These are phyloP conservation scores for Diversispora eburnea DNA, from an alignment of 192 early-diverging fungal genomes.

Conservation along the genomic window DNA sequence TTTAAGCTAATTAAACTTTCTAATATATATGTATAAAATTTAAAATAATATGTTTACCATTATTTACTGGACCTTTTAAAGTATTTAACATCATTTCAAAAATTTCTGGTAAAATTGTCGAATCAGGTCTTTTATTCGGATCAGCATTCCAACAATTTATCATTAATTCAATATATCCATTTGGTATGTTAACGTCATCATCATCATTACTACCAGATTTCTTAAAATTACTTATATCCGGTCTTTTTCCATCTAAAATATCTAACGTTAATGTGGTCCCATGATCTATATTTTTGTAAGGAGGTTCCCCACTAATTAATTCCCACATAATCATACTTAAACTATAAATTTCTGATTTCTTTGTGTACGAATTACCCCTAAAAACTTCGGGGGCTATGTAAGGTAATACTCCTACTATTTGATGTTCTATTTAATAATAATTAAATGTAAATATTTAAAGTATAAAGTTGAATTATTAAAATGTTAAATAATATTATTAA, in stretches of 20 bases:
- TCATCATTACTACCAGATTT: too few relatives aligned
- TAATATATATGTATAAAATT: too few relatives aligned
- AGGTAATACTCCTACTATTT: slow-evolving; percentile 36
- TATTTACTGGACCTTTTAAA: too few relatives aligned
- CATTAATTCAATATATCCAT: background rate
- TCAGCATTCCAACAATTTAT: slow-evolving; percentile 5
- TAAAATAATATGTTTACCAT: too few relatives aligned
- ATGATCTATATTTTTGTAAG: slow-evolving; percentile 15
- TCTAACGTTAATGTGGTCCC: background rate
- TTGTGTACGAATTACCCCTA: slow-evolving; percentile 29
- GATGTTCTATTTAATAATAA: background rate
- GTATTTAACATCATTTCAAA: background rate
- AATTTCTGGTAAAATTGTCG: slow-evolving; percentile 37
- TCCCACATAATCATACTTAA: slow-evolving; percentile 45
- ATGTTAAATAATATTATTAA: background rate
- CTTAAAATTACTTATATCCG: background rate
- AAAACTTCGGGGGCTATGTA: slow-evolving; percentile 42
- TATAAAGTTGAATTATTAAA: background rate
- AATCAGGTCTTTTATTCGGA: slow-evolving; percentile 2
- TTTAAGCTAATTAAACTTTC: too few relatives aligned
- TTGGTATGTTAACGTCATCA: too few relatives aligned
- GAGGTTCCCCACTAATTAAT: slow-evolving; percentile 35
- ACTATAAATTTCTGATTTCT: slow-evolving; percentile 38
- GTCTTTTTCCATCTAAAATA: slow-evolving; percentile 7
- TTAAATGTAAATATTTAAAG: background rate